phyloP scores from a whole-genome alignment of 2,329 filamentous ascomycete species.

The Zymoseptoria crescenta region DNA sequence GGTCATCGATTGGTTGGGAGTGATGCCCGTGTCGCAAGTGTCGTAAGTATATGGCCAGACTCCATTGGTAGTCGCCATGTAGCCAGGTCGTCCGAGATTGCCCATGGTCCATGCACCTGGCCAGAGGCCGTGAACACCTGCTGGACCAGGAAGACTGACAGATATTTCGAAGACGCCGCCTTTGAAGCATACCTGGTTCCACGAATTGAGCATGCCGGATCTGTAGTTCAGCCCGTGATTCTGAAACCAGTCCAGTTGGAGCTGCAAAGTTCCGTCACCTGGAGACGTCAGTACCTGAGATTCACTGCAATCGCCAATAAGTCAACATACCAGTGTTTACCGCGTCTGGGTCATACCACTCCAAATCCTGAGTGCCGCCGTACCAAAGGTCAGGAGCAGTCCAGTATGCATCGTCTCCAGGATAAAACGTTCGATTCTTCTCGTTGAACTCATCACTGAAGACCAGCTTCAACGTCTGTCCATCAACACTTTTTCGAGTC shows the following conservation, averaged over 20 bases:
- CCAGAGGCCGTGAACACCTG: conserved; percentile 44
- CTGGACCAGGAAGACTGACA: conserved; percentile 45
- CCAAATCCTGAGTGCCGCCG: conserved; percentile 44
- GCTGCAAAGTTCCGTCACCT: conserved; percentile 36
- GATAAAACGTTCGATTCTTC: conserved; percentile 47
- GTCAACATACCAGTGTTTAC: conserved; percentile 36
- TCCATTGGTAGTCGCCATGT: conserved; percentile 45
- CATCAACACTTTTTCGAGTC: conserved; percentile 40
- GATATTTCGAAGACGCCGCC: conserved; percentile 48
- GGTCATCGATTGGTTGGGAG: conserved; percentile 40
- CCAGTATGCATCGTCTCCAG: conserved; percentile 51
- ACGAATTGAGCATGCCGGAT: conserved; percentile 47
- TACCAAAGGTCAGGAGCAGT: conserved; percentile 49
- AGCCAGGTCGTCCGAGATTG: conserved; percentile 47
- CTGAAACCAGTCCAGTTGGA: conserved; percentile 57
- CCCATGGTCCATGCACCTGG: conserved; percentile 50
- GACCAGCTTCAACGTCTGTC: conserved; percentile 41
- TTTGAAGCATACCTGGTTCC: conserved; percentile 49
- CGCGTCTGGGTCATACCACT: conserved; percentile 48
- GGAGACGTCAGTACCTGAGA: not conserved
- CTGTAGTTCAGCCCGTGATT: conserved; percentile 51
- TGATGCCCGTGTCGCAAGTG: conserved; percentile 43
- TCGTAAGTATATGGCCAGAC: conserved; percentile 50
- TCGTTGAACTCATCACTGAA: conserved; percentile 53
- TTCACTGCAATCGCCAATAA: not conserved